Base-by-base conservation (phyloP, 345 rosid genomes). In the Salix purpurea region DNA sequence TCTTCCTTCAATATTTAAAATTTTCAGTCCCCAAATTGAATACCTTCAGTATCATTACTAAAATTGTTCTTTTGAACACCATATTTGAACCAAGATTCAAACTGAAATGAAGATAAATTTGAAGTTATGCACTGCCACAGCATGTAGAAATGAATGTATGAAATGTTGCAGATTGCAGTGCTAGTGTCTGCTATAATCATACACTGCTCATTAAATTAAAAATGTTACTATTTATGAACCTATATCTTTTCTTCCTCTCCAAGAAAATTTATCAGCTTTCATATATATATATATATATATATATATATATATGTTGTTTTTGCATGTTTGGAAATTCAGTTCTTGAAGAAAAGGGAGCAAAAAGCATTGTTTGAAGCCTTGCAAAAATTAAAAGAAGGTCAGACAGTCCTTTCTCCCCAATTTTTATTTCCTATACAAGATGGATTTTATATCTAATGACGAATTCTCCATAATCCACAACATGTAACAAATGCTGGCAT, bases 331-430 rank as follows among this genome's bases (percentile, higher is more conserved):
- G 23, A 40, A 46, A 84, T 76, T 67, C 85, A 95, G 96, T 83
- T 54, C 58, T 80, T 92, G 90, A 79, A 79, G 85, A 85, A 37
- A 26, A 82, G 76, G 65, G 36, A 77, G 10, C 93, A 90, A 76
- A 86, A 87, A 15, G 89, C 91, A 26, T 79, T 95, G 74, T 93
- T 83, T 65, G 89, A 89, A 72, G 96, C 98, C 68, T 79, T 91
- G 44, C 91, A 90, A 82, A 96, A 91, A 85, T 83, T 96, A 65
- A 88, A 96, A 90, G 98, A 87, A 85, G 96, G 99, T 92, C 70
- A 61, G 67, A 39, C 34, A 3, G 7, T 32, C 54, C 8, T 76
- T n/a, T 36, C 23, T 83, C 73, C 34, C 4, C 19, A 19, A 24
- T 16, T 58, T 23, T 18, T 40, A 40, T 40, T 40, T 34, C 8